Conservation (phyloP, 768 basidiomycete species). For the Collybia nuda region DNA sequence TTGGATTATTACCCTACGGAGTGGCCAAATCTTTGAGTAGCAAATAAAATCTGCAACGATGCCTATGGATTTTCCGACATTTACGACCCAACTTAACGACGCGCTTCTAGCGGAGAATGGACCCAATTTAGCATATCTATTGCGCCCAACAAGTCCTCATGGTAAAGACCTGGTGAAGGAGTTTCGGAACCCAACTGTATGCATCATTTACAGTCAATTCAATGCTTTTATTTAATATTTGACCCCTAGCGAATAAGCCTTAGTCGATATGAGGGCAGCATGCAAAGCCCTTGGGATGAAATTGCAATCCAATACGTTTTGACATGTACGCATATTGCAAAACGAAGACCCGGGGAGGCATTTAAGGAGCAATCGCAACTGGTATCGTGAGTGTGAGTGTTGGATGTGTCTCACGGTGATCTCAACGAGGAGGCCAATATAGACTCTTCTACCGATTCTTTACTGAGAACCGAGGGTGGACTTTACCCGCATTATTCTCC, state of each 20-base stretch:
- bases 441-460: conserved; percentile 81
- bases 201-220: conserved; percentile 12
- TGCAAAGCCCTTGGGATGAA: conserved; percentile 82
- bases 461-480: conserved; percentile 83
- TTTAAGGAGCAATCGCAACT: conserved; percentile 80
- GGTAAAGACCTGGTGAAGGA: conserved; percentile 76
- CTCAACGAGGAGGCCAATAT: neutral
- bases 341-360: conserved; percentile 65
- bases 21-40: too few species aligned
- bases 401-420: neutral
- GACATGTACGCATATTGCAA: conserved; percentile 68
- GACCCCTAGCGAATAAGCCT: conserved; percentile 34
- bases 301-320: conserved; percentile 83
- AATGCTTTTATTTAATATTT: conserved; percentile 9
- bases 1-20: too few species aligned
- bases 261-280: conserved; percentile 55
- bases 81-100: conserved; percentile 58
- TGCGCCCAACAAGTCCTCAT: conserved; percentile 75
- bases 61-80: conserved; percentile 61
- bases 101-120: conserved; percentile 65
- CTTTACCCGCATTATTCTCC: conserved; percentile 78
- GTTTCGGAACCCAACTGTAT: conserved; percentile 56
- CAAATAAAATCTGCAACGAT: conserved; percentile 16
- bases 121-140: conserved; percentile 67
- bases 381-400: conserved; percentile 60